Evolutionary conservation across 2,329 filamentous ascomycete species (phyloP), one percentile per base, ranked within the genome.

Genomic region (Trichoderma lentiforme): DNA sequence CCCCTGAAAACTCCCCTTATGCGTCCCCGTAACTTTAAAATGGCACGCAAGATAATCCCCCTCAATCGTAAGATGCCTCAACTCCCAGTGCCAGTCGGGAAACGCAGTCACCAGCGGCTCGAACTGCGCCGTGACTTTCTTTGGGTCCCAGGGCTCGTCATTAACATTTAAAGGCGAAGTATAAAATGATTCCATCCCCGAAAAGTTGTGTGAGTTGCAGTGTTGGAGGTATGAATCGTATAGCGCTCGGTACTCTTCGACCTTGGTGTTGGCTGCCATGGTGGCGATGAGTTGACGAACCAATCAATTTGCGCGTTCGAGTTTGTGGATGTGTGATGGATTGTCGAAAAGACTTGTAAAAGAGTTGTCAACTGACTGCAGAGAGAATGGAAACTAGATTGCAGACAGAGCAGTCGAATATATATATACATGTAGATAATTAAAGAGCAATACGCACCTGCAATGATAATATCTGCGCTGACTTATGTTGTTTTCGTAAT

Each of bases 101-200:
- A 61, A 61, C 34, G 58, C 58, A 36, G 58, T 34, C n/a, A 61
- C 58, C 21, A 61, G 30, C n/a, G 58, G 58, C 58, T 34, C 34
- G 32, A 61, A 36, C 7, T 61, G 58, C n/a, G 58, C 58, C 4
- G 58, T 61, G 12, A 61, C 58, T 61, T 36, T 53, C 21, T 53
- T 53, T 24, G 47, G 47, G n/a, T 24, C 47, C 47, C 47, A 53
- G 5, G 47, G 47, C 47, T 24, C 47, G n/a, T 53, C 47, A 2
- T 53, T 53, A 3, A 53, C 47, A 4, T 53, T 24, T 6, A 53
- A 21, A 14, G 47, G 47, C 4, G 47, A 53, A 0, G 47, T 53
- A 3, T 53, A 53, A 2, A 53, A 53, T 0, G 0, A 0, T 12
- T 53, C 47, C 47, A 53, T 53, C 0, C 9, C 47, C 1, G 1